Base-by-base conservation (phyloP, 2,329 filamentous ascomycete genomes). In the Fusarium sp. region DNA sequence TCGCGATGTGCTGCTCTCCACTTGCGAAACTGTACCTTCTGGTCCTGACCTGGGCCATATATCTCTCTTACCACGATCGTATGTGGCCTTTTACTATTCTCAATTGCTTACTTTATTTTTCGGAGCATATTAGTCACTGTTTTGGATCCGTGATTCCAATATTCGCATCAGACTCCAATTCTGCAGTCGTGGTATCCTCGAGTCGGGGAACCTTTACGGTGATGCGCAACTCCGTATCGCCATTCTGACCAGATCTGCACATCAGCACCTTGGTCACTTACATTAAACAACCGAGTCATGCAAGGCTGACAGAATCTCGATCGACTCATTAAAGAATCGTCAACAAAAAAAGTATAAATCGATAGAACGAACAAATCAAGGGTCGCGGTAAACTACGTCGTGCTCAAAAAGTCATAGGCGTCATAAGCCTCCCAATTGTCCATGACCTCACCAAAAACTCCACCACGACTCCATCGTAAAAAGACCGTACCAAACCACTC, bases 381-480 rank as follows among this genome's bases (percentile, higher is more conserved):
- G 10, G 12, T 6, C 13, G 3, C 4, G 16, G 6, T 34, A 23
- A 37, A 26, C 23, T 52, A 42, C 34, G 49, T 42, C 9, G 49
- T 52, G 10, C 14, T 7, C 5, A 12, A 25, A 51, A 51, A 52
- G 34, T 52, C 49, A 52, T 51, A 7, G 34, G 31, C 49, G 49
- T 52, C 49, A 52, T 52, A n/a, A n/a, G 18, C 4, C 25, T 11
- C 11, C 19, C 9, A 21, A 28, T 18, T 18, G 41, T 52, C 49
- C 31, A 52, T 52, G 49, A 52, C 49, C 49, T 52, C 49, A 52
- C 49, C 23, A 42, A 42, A 25, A 52, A 5, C 49, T 52, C 49
- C 49, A 52, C 49, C 12, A 28, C 48, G 34, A 39, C 49, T 52
- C 49, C 34, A 52, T 52, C 23, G 12, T 42, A 42, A 42, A 21